Conservation (phyloP, 2,329 filamentous ascomycete genomes). For the Elsinoe batatas region DNA sequence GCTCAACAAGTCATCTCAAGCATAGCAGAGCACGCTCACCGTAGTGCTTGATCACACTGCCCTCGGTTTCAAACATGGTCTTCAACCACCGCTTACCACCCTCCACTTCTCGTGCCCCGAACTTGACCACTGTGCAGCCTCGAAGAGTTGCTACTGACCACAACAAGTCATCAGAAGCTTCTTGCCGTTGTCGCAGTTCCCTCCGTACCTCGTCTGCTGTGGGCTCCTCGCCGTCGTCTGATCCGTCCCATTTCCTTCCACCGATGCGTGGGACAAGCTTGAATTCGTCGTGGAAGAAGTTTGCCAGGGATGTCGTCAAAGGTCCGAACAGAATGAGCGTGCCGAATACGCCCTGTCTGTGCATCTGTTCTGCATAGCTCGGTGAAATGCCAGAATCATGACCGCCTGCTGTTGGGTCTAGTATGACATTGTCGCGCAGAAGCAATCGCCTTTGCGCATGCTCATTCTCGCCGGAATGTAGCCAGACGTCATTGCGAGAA, state of each 20-base stretch:
- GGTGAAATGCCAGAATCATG: conserved; percentile 16
- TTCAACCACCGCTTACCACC: conserved; percentile 71
- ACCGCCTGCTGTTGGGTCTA: conserved; percentile 45
- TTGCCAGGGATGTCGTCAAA: conserved; percentile 53
- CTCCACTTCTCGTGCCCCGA: conserved; percentile 73
- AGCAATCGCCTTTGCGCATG: conserved; percentile 43
- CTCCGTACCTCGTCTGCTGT: conserved; percentile 37
- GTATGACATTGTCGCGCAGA: conserved; percentile 72
- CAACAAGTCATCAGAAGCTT: conserved; percentile 52
- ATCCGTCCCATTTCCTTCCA: conserved; percentile 58
- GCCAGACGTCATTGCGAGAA: conserved; percentile 83
- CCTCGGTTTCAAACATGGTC: conserved; percentile 63
- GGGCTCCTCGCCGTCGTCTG: conserved; percentile 30
- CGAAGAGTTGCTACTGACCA: conserved; percentile 77
- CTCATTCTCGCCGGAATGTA: conserved; percentile 27
- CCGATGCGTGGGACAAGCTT: conserved; percentile 69
- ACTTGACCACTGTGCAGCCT: conserved; percentile 83
- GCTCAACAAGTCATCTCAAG: conserved; percentile 32
- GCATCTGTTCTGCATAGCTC: conserved; percentile 49
- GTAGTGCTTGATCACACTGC: conserved; percentile 60
- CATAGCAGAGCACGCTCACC: conserved; percentile 76
- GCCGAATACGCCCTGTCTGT: conserved; percentile 66
- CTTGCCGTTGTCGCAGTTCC: conserved; percentile 44
- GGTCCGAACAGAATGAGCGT: conserved; percentile 75
- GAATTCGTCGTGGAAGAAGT: conserved; percentile 74